Conservation (phyloP, 108 stramenopile genomes). For the Nitzschia sp. region DNA sequence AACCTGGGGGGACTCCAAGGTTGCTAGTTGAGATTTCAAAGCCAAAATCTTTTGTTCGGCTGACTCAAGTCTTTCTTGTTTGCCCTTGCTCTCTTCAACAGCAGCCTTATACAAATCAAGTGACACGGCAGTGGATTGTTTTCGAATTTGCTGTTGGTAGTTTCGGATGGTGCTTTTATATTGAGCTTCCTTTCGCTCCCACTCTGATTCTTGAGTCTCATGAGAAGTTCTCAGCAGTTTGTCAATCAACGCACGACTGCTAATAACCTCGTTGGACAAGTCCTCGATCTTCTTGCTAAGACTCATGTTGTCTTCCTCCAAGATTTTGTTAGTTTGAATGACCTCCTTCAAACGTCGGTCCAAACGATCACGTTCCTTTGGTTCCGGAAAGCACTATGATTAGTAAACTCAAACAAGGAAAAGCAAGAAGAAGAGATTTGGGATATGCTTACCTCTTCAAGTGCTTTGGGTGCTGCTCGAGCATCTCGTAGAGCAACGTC, state of each 20-base stretch:
- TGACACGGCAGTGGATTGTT: conserved; percentile 27
- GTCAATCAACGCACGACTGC: conserved; percentile 36
- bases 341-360: conserved; percentile 18
- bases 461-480: not conserved
- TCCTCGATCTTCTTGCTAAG: conserved; percentile 30
- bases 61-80: conserved; percentile 7
- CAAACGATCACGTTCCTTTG: conserved; percentile 22
- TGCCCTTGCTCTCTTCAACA: conserved; percentile 24
- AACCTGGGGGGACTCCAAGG: not conserved
- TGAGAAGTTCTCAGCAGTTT: conserved; percentile 33
- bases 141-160: conserved; percentile 33
- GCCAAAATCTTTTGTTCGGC: conserved; percentile 18
- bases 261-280: conserved; percentile 30
- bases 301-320: conserved; percentile 29
- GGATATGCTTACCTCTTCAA: conserved; percentile 1
- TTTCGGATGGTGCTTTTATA: conserved; percentile 36
- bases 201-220: conserved; percentile 32
- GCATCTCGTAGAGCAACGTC: conserved; percentile 1
- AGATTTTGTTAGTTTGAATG: conserved; percentile 7
- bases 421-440: not conserved
- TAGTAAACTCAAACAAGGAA: not conserved
- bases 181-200: conserved; percentile 37
- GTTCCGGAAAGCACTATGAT: not conserved
- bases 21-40: conserved; percentile 14
- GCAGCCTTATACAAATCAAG: conserved; percentile 34